These are phyloP conservation scores for Lecanicillium sp. DNA, from an alignment of 2,329 filamentous ascomycete species.

Conservation along the genomic window DNA sequence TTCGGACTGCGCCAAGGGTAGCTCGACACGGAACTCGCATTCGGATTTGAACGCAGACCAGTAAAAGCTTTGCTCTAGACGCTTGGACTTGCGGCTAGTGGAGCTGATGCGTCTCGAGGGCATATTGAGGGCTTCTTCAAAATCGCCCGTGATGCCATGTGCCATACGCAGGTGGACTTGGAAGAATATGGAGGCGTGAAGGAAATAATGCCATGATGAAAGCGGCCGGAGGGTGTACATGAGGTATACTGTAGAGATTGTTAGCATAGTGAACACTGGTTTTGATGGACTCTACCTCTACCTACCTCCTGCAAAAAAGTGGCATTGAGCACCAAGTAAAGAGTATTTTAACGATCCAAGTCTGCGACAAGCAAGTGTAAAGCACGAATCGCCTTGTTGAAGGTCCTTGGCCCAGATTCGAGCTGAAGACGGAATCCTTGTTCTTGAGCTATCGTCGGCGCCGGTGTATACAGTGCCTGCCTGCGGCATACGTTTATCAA, in stretches of 20 bases:
- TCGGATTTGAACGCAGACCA: constrained; percentile 36
- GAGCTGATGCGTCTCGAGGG: constrained; percentile 5
- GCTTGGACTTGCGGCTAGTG: constrained; percentile 12
- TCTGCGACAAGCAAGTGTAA: constrained; percentile 16
- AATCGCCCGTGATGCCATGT: constrained; percentile 10
- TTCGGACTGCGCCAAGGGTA: constrained; percentile 26
- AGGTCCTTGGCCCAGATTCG: constrained; percentile 10
- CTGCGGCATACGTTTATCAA: constrained; percentile 7
- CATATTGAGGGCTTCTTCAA: constrained; percentile 6
- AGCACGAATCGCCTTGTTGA: constrained; percentile 15
- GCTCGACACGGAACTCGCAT: constrained; percentile 29
- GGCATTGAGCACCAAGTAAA: constrained; percentile 26
- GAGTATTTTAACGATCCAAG: constrained; percentile 16
- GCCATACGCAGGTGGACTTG: constrained; percentile 23
- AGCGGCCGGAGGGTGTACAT: constrained; percentile 31
- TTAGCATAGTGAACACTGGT: not conserved
- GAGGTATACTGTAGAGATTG: constrained; percentile 19
- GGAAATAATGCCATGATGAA: constrained; percentile 28
- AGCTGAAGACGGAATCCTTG: constrained; percentile 3
- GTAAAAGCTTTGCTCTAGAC: constrained; percentile 30
- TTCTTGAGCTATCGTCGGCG: not conserved
- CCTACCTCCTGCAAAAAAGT: constrained; percentile 25
- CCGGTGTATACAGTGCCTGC: not conserved
- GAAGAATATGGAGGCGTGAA: constrained; percentile 18
- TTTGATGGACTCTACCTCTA: not conserved